These are phyloP conservation scores for Nymphaea colorata DNA, from an alignment of 164 flowering plant species.

Conservation along the genomic window DNA sequence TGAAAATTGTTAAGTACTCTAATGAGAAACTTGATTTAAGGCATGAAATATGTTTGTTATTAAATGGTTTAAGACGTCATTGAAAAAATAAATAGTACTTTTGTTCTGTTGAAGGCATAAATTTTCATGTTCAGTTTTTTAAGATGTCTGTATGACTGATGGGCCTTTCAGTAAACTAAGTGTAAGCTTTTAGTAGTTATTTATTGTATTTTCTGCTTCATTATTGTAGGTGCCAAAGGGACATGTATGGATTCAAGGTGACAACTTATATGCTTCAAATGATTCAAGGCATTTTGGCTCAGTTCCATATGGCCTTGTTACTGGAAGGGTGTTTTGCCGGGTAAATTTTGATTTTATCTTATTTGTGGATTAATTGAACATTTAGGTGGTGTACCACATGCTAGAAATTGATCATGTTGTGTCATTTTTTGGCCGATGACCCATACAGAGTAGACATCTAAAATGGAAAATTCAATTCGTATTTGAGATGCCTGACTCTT, in stretches of 20 bases:
- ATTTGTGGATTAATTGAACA: background rate
- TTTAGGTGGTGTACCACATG: background rate
- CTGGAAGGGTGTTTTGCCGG: constrained; percentile 41
- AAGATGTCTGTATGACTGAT: no score
- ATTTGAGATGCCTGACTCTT: no score
- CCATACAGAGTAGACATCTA: background rate
- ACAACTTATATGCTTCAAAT: constrained; percentile 36
- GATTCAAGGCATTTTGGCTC: constrained; percentile 76
- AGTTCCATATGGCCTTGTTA: constrained; percentile 55
- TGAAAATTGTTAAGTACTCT: no score
- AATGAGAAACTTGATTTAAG: no score
- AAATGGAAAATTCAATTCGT: background rate
- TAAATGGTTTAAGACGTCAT: no score
- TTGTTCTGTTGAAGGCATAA: no score
- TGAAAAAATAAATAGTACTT: no score
- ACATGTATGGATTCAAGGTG: constrained; percentile 78
- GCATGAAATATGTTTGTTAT: no score
- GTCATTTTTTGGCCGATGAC: background rate
- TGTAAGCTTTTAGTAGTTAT: no score
- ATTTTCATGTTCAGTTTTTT: no score
- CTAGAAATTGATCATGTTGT: background rate
- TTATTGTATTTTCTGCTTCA: background rate
- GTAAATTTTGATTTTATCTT: constrained; percentile 17
- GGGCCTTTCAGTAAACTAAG: no score
- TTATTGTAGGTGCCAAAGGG: constrained; percentile 62